Percentiles rank a stretch among this genome's conserved stretches.
phyloP scores from a whole-genome alignment of 768 basidiomycete genomes.

The Pleurotus tuber-regium region DNA sequence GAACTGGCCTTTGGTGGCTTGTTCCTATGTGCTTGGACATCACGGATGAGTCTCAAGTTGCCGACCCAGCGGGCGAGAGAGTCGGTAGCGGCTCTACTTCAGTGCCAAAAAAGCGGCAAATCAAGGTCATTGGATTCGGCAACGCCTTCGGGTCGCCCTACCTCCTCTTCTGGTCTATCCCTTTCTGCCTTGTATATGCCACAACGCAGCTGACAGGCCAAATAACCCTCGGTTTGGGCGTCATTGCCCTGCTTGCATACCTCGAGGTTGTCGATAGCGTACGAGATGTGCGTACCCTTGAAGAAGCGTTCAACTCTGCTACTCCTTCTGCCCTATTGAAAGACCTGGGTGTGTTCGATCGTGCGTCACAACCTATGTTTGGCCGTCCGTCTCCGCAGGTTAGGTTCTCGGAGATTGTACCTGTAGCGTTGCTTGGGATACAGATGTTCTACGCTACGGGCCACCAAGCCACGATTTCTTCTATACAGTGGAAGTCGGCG shows the following conservation, averaged over 20 bases:
- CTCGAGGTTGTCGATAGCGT: constrained; percentile 81
- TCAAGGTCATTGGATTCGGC: constrained; percentile 74
- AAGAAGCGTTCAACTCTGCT: constrained; percentile 46
- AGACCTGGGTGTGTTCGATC: constrained; percentile 21
- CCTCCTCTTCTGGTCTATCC: constrained; percentile 73
- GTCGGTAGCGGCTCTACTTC: not conserved
- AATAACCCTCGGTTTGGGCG: constrained; percentile 61
- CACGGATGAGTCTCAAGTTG: constrained; percentile 26
- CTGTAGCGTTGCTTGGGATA: constrained; percentile 73
- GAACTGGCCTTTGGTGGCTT: constrained; percentile 65
- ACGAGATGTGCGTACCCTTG: constrained; percentile 62
- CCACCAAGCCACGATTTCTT: constrained; percentile 85
- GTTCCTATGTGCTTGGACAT: constrained; percentile 77
- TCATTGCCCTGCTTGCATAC: constrained; percentile 68
- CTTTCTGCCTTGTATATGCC: constrained; percentile 60
- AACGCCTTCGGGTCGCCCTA: constrained; percentile 91
- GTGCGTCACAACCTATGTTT: constrained; percentile 24
- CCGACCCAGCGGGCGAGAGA: not conserved
- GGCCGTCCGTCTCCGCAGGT: constrained; percentile 27
- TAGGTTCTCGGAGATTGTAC: constrained; percentile 66
- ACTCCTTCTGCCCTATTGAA: constrained; percentile 39
- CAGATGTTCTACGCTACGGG: constrained; percentile 86
- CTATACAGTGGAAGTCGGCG: constrained; percentile 94
- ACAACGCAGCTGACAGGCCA: constrained; percentile 83
- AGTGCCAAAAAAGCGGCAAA: constrained; percentile 31